Conservation (phyloP, 202 grass and related monocot species). For the Tripidium arundinaceum region DNA sequence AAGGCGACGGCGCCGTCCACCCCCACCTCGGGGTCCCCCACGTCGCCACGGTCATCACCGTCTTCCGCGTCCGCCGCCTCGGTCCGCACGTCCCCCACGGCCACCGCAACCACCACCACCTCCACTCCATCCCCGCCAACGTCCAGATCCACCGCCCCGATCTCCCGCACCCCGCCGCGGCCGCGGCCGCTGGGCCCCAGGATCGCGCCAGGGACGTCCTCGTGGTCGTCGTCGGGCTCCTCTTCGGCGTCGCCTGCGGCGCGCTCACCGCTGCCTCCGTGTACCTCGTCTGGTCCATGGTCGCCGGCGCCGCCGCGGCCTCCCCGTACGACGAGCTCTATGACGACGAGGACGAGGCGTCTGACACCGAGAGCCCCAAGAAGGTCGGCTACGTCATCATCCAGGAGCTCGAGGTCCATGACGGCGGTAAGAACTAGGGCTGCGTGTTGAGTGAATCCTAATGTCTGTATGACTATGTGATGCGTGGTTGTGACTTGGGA, state of each 20-base stretch:
- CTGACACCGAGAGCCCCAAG: slow-evolving; percentile 55
- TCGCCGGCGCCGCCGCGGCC: slow-evolving; percentile 32
- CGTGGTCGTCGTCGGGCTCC: slow-evolving; percentile 52
- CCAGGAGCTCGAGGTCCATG: slow-evolving; percentile 38
- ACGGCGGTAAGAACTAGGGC: slow-evolving; percentile 60
- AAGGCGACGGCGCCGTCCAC: not conserved
- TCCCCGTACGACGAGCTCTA: slow-evolving; percentile 44
- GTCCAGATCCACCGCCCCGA: slow-evolving; percentile 35
- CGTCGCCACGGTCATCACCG: slow-evolving; percentile 33
- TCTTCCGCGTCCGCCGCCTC: slow-evolving; percentile 41
- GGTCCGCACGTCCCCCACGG: slow-evolving; percentile 12
- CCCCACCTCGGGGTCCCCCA: slow-evolving; percentile 7
- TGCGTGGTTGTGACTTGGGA: not conserved
- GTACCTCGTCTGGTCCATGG: slow-evolving; percentile 60
- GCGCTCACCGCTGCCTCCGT: slow-evolving; percentile 63
- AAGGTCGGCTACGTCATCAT: slow-evolving; percentile 70
- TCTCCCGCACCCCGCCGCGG: slow-evolving; percentile 25
- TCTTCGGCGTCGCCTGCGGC: slow-evolving; percentile 70
- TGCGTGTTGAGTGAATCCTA: not conserved
- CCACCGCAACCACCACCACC: slow-evolving; percentile 18
- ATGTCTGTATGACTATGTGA: slow-evolving; percentile 2
- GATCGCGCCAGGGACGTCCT: slow-evolving; percentile 60
- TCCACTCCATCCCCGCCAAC: slow-evolving; percentile 46
- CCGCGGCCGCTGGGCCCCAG: slow-evolving; percentile 34
- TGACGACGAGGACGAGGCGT: slow-evolving; percentile 44